Evolutionary conservation across 306 rosid species (phyloP), one percentile per base, ranked within the genome.

Genomic region (Canavalia gladiata): DNA sequence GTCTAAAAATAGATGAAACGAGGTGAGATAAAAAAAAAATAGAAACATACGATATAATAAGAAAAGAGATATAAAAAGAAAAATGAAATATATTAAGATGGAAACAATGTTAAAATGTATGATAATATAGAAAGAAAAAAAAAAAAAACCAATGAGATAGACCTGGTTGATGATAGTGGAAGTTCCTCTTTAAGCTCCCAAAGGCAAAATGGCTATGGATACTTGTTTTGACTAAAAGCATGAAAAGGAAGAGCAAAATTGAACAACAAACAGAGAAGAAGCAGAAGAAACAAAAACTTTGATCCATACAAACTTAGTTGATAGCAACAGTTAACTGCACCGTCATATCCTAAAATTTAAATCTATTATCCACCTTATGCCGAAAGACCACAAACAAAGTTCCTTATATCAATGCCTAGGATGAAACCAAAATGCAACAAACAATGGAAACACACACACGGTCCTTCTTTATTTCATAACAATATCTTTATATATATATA

Each of bases 251-350:
- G 60, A 82, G 25, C 56, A 67, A 46, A 76, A 76, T 63, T 83
- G 79, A 82, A 58, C 55, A 84, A 69, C 54, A 67, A 74, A 87
- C 67, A 74, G 56, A 62, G 12, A 37, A 55, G 59, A 71, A 68
- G 78, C 65, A 89, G 80, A 84, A 80, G 86, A 80, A 30, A 82
- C 86, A 84, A 91, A 84, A 87, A 64, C 63, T 41, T 6, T 64
- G 70, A 72, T 81, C 79, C 86, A 83, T 79, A 84, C 83, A 82
- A 73, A 77, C 76, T 84, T 74, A 86, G 83, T 33, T 87, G 92
- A 89, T 65, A 64, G 87, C 76, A 83, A 83, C 82, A 69, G 91
- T 75, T 90, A 87, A 90, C 85, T 86, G 88, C 87, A 86, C n/a
- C 66, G 55, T 68, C 86, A 83, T 68, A 76, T 80, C 87, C 72